Conservation (phyloP, 2,329 filamentous ascomycete genomes). For the Calonectria pseudoturangicola region DNA sequence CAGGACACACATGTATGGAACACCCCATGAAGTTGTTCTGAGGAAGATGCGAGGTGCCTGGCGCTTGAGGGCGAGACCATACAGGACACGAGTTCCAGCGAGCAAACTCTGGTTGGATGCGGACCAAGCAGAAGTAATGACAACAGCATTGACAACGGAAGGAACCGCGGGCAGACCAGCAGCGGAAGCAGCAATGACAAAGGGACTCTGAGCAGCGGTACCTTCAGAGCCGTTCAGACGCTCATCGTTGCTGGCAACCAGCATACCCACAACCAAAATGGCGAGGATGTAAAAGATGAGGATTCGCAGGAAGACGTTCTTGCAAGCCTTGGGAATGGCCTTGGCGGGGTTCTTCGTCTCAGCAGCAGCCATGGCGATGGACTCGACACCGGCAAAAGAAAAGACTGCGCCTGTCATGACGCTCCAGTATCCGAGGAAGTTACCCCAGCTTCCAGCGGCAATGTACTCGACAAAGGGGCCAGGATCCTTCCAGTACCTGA, state of each 20-base stretch:
- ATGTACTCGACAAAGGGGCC: constrained; percentile 81
- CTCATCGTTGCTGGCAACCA: constrained; percentile 76
- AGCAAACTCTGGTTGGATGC: constrained; percentile 80
- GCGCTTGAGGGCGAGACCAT: constrained; percentile 75
- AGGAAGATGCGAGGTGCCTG: constrained; percentile 76
- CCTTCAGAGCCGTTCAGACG: constrained; percentile 69
- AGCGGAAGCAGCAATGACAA: constrained; percentile 82
- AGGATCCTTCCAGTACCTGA: constrained; percentile 68
- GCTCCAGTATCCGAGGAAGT: constrained; percentile 80
- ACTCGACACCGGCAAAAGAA: constrained; percentile 80
- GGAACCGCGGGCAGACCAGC: constrained; percentile 81
- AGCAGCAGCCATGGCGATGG: constrained; percentile 77
- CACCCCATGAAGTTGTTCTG: constrained; percentile 76
- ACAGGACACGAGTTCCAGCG: constrained; percentile 75
- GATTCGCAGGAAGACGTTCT: constrained; percentile 75
- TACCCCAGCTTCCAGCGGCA: constrained; percentile 73
- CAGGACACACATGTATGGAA: constrained; percentile 76
- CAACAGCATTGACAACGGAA: constrained; percentile 84
- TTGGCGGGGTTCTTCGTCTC: constrained; percentile 74
- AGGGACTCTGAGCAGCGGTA: constrained; percentile 70
- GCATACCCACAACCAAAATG: constrained; percentile 81
- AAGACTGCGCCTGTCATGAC: constrained; percentile 79
- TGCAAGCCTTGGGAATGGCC: constrained; percentile 73
- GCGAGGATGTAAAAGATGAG: constrained; percentile 78
- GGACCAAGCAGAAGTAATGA: constrained; percentile 83